These are phyloP conservation scores for Neurospora sp. DNA, from an alignment of 495 filamentous ascomycete genomes.

Conservation along the genomic window DNA sequence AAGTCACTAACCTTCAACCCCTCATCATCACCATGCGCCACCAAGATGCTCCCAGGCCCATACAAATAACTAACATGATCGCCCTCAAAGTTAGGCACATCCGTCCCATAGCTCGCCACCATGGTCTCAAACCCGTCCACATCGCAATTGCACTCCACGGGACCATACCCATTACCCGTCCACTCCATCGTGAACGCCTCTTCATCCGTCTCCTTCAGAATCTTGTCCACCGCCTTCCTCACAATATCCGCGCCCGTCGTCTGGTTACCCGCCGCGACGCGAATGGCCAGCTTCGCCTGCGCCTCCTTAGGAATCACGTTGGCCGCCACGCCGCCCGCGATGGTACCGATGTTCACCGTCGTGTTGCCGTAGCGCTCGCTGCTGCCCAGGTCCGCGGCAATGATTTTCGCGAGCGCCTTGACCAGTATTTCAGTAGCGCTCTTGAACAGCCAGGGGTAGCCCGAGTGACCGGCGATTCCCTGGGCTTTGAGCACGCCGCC, in stretches of 20 bases:
- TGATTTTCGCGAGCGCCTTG: conserved; percentile 51
- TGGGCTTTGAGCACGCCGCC: conserved; percentile 51
- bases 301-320: conserved; percentile 81
- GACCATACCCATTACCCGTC: conserved; percentile 48
- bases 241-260: conserved; percentile 43
- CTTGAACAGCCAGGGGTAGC: conserved; percentile 78
- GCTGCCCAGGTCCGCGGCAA: conserved; percentile 57
- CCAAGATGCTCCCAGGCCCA: conserved; percentile 79
- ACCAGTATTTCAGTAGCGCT: conserved; percentile 70
- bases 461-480: conserved; percentile 77
- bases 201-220: conserved; percentile 44
- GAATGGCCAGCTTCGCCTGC: conserved; percentile 52
- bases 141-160: conserved; percentile 68
- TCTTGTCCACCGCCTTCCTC: conserved; percentile 42
- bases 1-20: conserved; percentile 60
- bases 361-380: conserved; percentile 73
- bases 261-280: conserved; percentile 65
- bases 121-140: conserved; percentile 72
- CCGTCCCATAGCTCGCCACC: conserved; percentile 86
- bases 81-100: conserved; percentile 66
- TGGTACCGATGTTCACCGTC: conserved; percentile 72
- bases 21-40: conserved; percentile 84
- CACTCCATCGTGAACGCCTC: conserved; percentile 54
- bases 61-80: conserved; percentile 77
- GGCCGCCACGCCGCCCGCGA: conserved; percentile 73